phyloP scores from a whole-genome alignment of 2,329 filamentous ascomycete genomes.

The Aspergillus unguis region DNA sequence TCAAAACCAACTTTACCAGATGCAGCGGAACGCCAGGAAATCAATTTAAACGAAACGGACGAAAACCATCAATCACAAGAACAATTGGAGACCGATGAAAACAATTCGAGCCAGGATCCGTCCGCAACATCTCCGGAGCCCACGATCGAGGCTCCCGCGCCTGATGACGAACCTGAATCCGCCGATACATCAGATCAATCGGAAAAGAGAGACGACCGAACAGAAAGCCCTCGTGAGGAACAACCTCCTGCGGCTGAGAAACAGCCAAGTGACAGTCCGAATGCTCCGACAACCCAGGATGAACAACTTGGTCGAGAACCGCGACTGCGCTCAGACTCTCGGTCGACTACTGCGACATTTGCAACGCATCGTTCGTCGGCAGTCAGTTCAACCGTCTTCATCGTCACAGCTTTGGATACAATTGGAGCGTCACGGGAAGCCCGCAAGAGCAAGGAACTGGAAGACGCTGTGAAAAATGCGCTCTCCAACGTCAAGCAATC shows the following conservation, averaged over 20 bases:
- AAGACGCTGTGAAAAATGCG: constrained; percentile 76
- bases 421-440: constrained; percentile 92
- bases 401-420: constrained; percentile 86
- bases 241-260: constrained; percentile 14
- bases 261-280: constrained; percentile 16
- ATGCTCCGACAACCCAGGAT: constrained; percentile 21
- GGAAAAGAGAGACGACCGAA: constrained; percentile 18
- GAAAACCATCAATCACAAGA: constrained; percentile 8
- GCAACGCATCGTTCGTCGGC: constrained; percentile 56
- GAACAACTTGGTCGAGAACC: constrained; percentile 22
- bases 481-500: constrained; percentile 81
- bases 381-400: constrained; percentile 93
- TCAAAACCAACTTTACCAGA: constrained; percentile 32
- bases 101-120: constrained; percentile 21
- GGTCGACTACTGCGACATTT: constrained; percentile 55
- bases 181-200: constrained; percentile 9
- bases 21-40: constrained; percentile 29
- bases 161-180: constrained; percentile 13
- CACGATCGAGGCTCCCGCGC: constrained; percentile 24
- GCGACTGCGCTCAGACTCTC: constrained; percentile 57
- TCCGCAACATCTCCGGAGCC: constrained; percentile 26
- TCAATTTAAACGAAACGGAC: constrained; percentile 21
- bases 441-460: constrained; percentile 77
- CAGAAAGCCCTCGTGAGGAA: constrained; percentile 14
- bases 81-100: constrained; percentile 17